phyloP scores from a whole-genome alignment of 2,329 filamentous ascomycete species.

The Diplodia corticola region DNA sequence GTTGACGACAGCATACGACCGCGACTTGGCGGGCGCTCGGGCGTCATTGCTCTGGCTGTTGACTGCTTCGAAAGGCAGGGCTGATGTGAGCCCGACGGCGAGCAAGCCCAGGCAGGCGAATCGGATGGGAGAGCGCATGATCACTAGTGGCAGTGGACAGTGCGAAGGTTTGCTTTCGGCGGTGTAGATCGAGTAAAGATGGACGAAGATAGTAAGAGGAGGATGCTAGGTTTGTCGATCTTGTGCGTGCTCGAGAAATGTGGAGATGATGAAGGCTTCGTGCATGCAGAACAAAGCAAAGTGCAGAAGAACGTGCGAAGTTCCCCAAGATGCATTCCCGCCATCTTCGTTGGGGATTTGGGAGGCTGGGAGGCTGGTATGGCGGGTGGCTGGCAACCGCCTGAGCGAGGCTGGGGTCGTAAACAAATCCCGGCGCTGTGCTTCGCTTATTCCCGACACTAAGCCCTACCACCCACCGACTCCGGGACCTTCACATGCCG shows the following conservation, averaged over 20 bases:
- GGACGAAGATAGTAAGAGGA: neutral
- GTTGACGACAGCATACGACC: slow-evolving; percentile 18
- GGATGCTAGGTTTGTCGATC: slow-evolving; percentile 13
- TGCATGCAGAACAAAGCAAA: slow-evolving; percentile 18
- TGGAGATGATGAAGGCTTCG: slow-evolving; percentile 14
- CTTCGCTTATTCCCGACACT: slow-evolving; percentile 21
- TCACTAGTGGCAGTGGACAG: neutral
- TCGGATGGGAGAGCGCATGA: slow-evolving; percentile 13
- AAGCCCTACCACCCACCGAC: slow-evolving; percentile 17
- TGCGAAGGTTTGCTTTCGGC: neutral
- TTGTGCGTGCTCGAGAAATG: slow-evolving; percentile 10
- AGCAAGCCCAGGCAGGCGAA: slow-evolving; percentile 14
- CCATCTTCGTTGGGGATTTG: neutral
- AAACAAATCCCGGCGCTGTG: slow-evolving; percentile 10
- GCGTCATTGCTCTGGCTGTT: neutral
- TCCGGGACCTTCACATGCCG: slow-evolving; percentile 13
- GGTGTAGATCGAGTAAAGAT: slow-evolving; percentile 10
- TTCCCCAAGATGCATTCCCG: neutral
- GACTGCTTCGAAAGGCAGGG: slow-evolving; percentile 17
- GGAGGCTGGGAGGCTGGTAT: slow-evolving; percentile 18
- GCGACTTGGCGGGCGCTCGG: neutral
- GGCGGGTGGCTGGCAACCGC: slow-evolving; percentile 14
- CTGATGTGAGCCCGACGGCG: slow-evolving; percentile 8
- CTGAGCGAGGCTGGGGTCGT: slow-evolving; percentile 12
- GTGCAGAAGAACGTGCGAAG: neutral